phyloP scores from a whole-genome alignment of 2,329 filamentous ascomycete species.

The Colletotrichum tamarilloi region DNA sequence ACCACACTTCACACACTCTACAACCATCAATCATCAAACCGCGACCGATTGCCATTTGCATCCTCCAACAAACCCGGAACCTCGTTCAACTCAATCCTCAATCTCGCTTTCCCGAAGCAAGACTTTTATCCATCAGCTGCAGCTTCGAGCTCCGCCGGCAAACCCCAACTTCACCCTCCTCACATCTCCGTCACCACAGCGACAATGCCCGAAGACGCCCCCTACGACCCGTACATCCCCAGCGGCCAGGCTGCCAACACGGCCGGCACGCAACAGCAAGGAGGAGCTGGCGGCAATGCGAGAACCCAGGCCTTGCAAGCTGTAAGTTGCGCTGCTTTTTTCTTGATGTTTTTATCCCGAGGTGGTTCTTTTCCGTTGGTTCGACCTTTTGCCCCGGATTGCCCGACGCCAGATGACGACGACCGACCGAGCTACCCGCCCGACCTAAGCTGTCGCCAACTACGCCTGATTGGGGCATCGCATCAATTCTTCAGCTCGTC shows the following conservation, averaged over 20 bases:
- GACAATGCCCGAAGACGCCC: conserved; percentile 68
- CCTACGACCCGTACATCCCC: conserved; percentile 92
- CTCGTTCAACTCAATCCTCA: conserved; percentile 10
- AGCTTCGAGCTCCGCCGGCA: conserved; percentile 22
- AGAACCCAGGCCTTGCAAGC: conserved; percentile 79
- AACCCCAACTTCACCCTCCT: neutral
- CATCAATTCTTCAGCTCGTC: conserved; percentile 1
- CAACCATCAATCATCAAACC: conserved; percentile 19
- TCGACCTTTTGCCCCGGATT: conserved; percentile 10
- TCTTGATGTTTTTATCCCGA: neutral
- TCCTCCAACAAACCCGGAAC: conserved; percentile 10
- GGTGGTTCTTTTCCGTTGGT: conserved; percentile 14
- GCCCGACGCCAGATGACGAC: conserved; percentile 28
- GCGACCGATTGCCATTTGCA: conserved; percentile 12
- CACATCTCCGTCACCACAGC: conserved; percentile 35
- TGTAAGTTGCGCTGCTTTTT: conserved; percentile 68
- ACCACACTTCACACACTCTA: conserved; percentile 21
- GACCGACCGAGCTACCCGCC: conserved; percentile 25
- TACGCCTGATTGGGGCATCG: conserved; percentile 14
- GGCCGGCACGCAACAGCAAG: conserved; percentile 45
- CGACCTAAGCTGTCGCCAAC: conserved; percentile 23
- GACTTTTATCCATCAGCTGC: conserved; percentile 3
- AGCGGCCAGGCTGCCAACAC: conserved; percentile 63
- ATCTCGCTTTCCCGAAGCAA: conserved; percentile 6
- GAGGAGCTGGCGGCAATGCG: conserved; percentile 58